Evolutionary conservation across 768 basidiomycete species (phyloP), one percentile per base, ranked within the genome.

Genomic region (Boletus speciosus): DNA sequence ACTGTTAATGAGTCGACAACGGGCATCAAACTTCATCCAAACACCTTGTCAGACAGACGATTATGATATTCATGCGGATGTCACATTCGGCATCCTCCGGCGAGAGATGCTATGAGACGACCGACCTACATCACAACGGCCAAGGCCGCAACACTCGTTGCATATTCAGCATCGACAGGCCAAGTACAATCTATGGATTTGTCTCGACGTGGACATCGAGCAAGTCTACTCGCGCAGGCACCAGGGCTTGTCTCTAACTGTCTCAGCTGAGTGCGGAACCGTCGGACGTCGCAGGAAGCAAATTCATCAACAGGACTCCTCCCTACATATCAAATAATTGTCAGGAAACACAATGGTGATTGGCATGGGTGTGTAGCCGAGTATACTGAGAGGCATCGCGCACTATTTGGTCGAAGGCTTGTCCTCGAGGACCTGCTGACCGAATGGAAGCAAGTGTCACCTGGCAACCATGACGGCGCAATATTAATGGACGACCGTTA

Each of bases 281-380:
- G 49, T 45, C 46, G 47, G 48, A 38, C 12, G 35, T 61, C 23
- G n/a, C 47, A 50, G 48, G 45, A 58, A 52, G 34, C 34, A 49
- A 52, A 44, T 51, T 38, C 14, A 43, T 19, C 23, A 35, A 43
- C 35, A 39, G 31, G 38, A 39, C 21, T 19, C 47, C 59, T 37
- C 38, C 45, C 41, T 54, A n/a, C 27, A 34, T 23, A 41, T 41
- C 41, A 47, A 49, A 55, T 39, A 45, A 43, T 5, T 19, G 54
- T 49, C 53, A 51, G 49, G 21, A 44, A 49, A 32, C 15, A 32
- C 2, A 16, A 47, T 15, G 21, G 23, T 21, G 43, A 32, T 15
- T 19, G 19, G 4, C 12, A 12, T 31, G 15, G 14, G 9, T 9
- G 3, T 44, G 41, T 27, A 25, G 21, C 34, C 6, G 21, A 31